Percentiles rank a stretch among this genome's conserved stretches.
Evolutionary conservation across 768 basidiomycete genomes (phyloP).

Genomic region (Amanita thiersii): DNA sequence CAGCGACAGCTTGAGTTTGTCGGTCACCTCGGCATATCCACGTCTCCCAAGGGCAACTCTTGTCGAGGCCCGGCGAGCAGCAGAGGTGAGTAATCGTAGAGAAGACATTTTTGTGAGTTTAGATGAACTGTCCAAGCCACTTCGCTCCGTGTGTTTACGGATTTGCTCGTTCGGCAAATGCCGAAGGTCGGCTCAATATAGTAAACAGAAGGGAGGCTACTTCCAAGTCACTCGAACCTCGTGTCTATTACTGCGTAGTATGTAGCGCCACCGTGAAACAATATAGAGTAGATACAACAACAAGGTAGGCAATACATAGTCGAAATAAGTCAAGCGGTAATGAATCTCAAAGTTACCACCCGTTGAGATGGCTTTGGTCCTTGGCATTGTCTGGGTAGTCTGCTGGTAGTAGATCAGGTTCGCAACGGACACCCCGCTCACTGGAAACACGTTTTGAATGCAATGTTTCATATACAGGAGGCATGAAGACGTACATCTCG

Average conservation of each 20-base stretch:
- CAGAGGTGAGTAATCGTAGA: slow-evolving; percentile 61
- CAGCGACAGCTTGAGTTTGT: slow-evolving; percentile 89
- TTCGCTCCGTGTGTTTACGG: slow-evolving; percentile 35
- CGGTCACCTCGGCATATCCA: slow-evolving; percentile 87
- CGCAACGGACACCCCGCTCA: slow-evolving; percentile 58
- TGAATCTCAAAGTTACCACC: slow-evolving; percentile 22
- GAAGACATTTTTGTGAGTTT: slow-evolving; percentile 55
- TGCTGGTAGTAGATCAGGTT: slow-evolving; percentile 54
- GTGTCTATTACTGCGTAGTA: neutral
- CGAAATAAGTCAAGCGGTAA: slow-evolving; percentile 4
- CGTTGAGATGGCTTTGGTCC: slow-evolving; percentile 39
- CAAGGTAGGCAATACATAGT: too few relatives aligned
- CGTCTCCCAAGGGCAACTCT: slow-evolving; percentile 50
- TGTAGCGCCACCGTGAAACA: neutral
- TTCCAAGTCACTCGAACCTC: neutral
- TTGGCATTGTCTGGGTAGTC: slow-evolving; percentile 43
- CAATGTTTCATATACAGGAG: neutral
- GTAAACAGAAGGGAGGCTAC: neutral
- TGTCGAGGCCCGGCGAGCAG: slow-evolving; percentile 50
- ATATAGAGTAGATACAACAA: neutral
- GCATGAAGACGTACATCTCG: slow-evolving; percentile 65
- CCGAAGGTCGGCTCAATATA: neutral
- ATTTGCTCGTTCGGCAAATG: slow-evolving; percentile 13
- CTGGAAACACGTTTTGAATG: slow-evolving; percentile 25
- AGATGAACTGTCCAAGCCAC: slow-evolving; percentile 17